Conservation (phyloP, 805 yeast species). For the Yarrowia yakushimensis region DNA sequence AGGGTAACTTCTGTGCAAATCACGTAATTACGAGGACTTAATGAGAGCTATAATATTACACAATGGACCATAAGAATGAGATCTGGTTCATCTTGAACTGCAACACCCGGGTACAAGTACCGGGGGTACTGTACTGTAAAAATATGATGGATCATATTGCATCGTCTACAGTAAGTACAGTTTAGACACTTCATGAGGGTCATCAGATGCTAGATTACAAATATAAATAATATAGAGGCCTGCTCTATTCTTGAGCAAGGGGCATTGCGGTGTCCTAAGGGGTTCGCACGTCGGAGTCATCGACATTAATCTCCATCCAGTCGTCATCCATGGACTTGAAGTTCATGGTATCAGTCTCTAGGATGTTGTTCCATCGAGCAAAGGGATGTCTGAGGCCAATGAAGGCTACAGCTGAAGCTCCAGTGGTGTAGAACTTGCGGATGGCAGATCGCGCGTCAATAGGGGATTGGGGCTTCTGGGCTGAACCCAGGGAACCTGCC, state of each 20-base stretch:
- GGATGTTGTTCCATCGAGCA: conserved; percentile 23
- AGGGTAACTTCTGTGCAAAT: too few relatives aligned
- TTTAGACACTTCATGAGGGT: too few relatives aligned
- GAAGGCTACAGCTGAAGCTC: conserved; percentile 21
- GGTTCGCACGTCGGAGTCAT: conserved; percentile 13
- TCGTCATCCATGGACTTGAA: conserved; percentile 32
- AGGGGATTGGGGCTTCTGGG: conserved; percentile 11
- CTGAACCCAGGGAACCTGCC: neutral
- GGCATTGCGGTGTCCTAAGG: neutral
- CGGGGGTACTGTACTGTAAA: too few relatives aligned
- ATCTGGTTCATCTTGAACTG: too few relatives aligned
- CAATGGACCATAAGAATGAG: too few relatives aligned
- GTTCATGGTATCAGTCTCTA: conserved; percentile 21
- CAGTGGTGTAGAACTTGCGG: conserved; percentile 21
- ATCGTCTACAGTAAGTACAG: too few relatives aligned
- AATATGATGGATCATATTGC: too few relatives aligned
- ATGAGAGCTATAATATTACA: too few relatives aligned
- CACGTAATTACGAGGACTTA: too few relatives aligned
- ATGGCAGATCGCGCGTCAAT: conserved; percentile 14
- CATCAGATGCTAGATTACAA: conserved; percentile 1
- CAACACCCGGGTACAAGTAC: too few relatives aligned
- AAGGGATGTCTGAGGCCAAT: conserved; percentile 21
- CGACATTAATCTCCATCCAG: conserved; percentile 29
- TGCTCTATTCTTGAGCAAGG: neutral
- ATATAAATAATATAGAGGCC: conserved; percentile 19